These are phyloP conservation scores for Pyracantha coccinea DNA, from an alignment of 331 rosid species.

Conservation along the genomic window DNA sequence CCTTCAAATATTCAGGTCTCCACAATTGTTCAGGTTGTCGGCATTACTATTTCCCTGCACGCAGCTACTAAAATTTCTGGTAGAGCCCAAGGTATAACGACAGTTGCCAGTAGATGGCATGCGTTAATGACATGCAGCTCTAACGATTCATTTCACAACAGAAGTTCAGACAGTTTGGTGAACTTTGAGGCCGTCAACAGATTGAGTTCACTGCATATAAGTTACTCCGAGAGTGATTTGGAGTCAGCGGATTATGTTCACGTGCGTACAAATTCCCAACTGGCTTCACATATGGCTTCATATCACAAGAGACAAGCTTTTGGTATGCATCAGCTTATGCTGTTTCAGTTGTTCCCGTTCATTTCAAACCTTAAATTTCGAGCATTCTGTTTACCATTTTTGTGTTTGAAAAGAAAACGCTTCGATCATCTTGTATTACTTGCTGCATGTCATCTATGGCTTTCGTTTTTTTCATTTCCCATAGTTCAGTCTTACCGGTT, in stretches of 20 bases:
- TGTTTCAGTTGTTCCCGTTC: background rate
- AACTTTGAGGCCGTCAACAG: conserved; percentile 33
- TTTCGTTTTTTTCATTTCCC: background rate
- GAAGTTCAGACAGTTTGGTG: conserved; percentile 31
- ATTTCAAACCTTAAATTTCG: background rate
- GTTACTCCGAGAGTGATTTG: conserved; percentile 73
- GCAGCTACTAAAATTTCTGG: conserved; percentile 79
- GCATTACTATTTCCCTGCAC: conserved; percentile 65
- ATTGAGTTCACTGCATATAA: conserved; percentile 29
- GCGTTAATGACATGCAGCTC: conserved; percentile 58
- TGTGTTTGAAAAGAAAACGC: too few relatives aligned
- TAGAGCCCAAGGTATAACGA: conserved; percentile 69
- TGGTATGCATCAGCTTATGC: conserved; percentile 23
- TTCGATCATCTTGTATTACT: too few relatives aligned
- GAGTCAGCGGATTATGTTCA: conserved; percentile 45
- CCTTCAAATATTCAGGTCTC: conserved; percentile 39
- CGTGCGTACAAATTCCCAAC: conserved; percentile 39
- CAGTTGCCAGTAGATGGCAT: conserved; percentile 82
- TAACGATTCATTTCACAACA: conserved; percentile 36
- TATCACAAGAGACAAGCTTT: conserved; percentile 34
- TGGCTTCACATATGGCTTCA: conserved; percentile 56
- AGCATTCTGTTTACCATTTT: too few relatives aligned
- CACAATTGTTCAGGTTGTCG: conserved; percentile 78
- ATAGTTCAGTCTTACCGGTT: background rate
- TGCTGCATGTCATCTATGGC: background rate